A percentile compares a stretch with the other conserved stretches of the same genome.
These are phyloP conservation scores for Leccinum fibrillosum DNA, from an alignment of 768 basidiomycete genomes.

Conservation along the genomic window DNA sequence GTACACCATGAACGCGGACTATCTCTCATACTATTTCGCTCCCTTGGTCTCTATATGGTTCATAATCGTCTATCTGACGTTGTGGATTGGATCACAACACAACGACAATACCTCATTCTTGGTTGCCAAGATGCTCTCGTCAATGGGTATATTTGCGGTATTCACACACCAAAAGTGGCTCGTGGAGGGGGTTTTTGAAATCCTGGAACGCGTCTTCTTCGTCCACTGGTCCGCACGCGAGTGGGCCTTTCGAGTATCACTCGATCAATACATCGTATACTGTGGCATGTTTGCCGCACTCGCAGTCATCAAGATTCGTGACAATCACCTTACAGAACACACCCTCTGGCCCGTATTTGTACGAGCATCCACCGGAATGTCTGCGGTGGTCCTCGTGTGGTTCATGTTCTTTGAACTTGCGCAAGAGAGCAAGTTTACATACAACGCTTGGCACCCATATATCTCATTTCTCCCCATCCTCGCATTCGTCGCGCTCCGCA, in stretches of 20 bases:
- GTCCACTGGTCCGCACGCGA: conserved; percentile 85
- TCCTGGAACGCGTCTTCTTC: conserved; percentile 61
- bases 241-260: conserved; percentile 84
- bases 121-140: conserved; percentile 64
- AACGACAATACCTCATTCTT: conserved; percentile 72
- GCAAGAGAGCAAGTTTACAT: conserved; percentile 76
- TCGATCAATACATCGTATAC: conserved; percentile 90
- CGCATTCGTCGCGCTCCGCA: conserved; percentile 73
- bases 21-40: conserved; percentile 87
- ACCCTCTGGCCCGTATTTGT: conserved; percentile 57
- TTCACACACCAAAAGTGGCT: conserved; percentile 65
- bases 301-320: conserved; percentile 70
- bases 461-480: conserved; percentile 78
- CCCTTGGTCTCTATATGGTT: conserved; percentile 92
- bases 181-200: conserved; percentile 58
- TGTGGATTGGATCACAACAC: conserved; percentile 64
- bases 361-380: conserved; percentile 47
- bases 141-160: conserved; percentile 58
- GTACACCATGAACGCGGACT: conserved; percentile 91
- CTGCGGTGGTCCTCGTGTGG: conserved; percentile 60
- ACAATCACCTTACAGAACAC: conserved; percentile 66
- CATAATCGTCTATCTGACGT: conserved; percentile 78
- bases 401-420: conserved; percentile 80
- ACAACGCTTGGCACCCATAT: conserved; percentile 84
- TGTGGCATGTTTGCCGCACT: conserved; percentile 80